Conservation (phyloP, 2,329 filamentous ascomycete genomes). For the Trichoderma afroharzianum region DNA sequence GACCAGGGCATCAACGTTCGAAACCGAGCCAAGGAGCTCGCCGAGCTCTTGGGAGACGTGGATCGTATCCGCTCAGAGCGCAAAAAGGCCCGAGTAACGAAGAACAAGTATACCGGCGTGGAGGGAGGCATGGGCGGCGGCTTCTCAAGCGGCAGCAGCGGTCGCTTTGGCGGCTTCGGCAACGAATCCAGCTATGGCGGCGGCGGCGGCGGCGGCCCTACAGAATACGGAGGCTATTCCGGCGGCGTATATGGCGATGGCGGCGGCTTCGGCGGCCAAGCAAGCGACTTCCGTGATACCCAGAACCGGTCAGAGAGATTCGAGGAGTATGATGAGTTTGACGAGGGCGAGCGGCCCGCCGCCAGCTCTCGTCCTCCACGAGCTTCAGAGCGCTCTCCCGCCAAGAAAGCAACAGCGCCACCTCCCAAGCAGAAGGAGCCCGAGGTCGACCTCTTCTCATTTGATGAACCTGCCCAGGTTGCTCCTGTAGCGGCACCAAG, state of each 20-base stretch:
- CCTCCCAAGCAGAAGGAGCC: slow-evolving; percentile 78
- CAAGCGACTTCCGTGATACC: slow-evolving; percentile 66
- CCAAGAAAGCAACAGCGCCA: slow-evolving; percentile 50
- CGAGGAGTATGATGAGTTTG: slow-evolving; percentile 95
- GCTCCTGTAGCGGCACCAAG: slow-evolving; percentile 43
- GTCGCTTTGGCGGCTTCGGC: slow-evolving; percentile 84
- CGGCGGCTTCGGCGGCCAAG: slow-evolving; percentile 78
- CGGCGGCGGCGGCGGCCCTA: slow-evolving; percentile 45
- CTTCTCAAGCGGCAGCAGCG: slow-evolving; percentile 46
- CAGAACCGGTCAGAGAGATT: slow-evolving; percentile 67
- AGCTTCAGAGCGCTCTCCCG: slow-evolving; percentile 31
- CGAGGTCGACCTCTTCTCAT: slow-evolving; percentile 90
- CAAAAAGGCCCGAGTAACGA: slow-evolving; percentile 87
- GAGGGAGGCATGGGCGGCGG: slow-evolving; percentile 72
- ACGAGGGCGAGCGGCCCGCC: slow-evolving; percentile 61
- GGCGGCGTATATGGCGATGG: slow-evolving; percentile 90
- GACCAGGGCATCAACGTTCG: slow-evolving; percentile 97
- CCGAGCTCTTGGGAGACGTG: slow-evolving; percentile 88
- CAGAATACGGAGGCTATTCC: slow-evolving; percentile 57
- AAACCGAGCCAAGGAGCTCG: slow-evolving; percentile 92
- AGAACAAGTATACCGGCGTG: slow-evolving; percentile 93
- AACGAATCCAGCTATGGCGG: slow-evolving; percentile 71
- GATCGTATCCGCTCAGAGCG: slow-evolving; percentile 76
- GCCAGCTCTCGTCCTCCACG: slow-evolving; percentile 43
- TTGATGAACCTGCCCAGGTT: slow-evolving; percentile 66